Evolutionary conservation across 2,329 filamentous ascomycete species (phyloP), one percentile per base, ranked within the genome.

Genomic region (Claviceps arundinis): DNA sequence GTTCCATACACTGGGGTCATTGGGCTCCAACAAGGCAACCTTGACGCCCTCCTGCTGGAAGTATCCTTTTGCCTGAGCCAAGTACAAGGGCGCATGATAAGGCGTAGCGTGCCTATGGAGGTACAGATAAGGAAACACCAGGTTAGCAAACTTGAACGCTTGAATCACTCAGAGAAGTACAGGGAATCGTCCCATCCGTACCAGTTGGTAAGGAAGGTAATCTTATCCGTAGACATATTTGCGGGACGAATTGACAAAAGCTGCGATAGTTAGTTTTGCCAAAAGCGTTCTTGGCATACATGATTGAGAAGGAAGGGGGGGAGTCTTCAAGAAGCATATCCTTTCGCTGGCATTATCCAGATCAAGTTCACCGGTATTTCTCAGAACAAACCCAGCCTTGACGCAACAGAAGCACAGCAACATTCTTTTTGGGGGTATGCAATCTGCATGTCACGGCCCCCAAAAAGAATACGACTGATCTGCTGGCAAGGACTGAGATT

Each of bases 301-400:
- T 66, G 65, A 67, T 57, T 62, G 22, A 26, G 19, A 5, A 22
- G 19, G n/a, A 37, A 47, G 22, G 17, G 40, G 30, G 26, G 26
- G 46, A 17, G 44, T 49, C 52, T 46, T 54, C 75, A 80, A 80
- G 79, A 84, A 84, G 84, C 84, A 87, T 83, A 80, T 87, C 81
- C 84, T 87, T 87, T 83, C 85, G 84, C 84, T 86, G 82, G 82
- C 77, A 86, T 87, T 86, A 84, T 82, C 81, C 82, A 85, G 82
- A 85, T 87, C 84, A 87, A 87, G 84, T 88, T 87, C 76, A 73
- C 73, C 82, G 82, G 82, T 86, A 83, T 85, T 78, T 86, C 82
- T 85, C 81, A 85, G 81, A 83, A 65, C 66, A 63, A 62, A 24
- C n/a, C 42, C 42, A 19, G 22, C 24, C 42, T 44, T 44, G 17